Conservation (phyloP, 2,329 filamentous ascomycete genomes). For the Pseudohalonectria lignicola region DNA sequence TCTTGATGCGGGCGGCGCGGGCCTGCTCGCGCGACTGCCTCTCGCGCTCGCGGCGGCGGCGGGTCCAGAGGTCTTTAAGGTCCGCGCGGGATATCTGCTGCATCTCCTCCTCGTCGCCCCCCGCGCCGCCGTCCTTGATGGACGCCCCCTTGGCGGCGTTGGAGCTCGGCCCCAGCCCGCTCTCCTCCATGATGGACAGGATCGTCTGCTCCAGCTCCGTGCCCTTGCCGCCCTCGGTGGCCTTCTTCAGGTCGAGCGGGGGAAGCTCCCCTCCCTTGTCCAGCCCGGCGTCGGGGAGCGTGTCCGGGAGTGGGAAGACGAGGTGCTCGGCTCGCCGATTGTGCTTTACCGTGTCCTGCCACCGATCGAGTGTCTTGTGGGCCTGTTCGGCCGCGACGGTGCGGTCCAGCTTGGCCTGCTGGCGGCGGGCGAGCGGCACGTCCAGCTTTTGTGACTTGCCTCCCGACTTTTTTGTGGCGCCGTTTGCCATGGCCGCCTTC, state of each 20-base stretch:
- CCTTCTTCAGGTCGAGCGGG: conserved; percentile 50
- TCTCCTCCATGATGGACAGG: conserved; percentile 80
- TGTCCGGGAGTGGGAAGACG: conserved; percentile 72
- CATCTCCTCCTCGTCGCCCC: conserved; percentile 58
- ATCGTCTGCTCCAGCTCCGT: conserved; percentile 83
- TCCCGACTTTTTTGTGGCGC: no score
- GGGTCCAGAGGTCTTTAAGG: conserved; percentile 58
- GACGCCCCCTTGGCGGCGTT: conserved; percentile 35
- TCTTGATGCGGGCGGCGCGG: conserved; percentile 86
- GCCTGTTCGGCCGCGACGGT: conserved; percentile 79
- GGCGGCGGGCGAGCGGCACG: conserved; percentile 71
- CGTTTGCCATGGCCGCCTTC: conserved; percentile 41
- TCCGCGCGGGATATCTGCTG: conserved; percentile 56
- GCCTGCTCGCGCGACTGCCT: conserved; percentile 81
- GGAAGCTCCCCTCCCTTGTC: conserved; percentile 44
- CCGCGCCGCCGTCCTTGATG: conserved; percentile 51
- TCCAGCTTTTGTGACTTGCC: conserved; percentile 54
- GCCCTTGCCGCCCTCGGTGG: conserved; percentile 35
- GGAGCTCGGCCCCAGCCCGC: conserved; percentile 50
- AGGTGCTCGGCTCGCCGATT: conserved; percentile 88
- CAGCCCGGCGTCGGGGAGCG: conserved; percentile 49
- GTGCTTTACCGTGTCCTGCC: conserved; percentile 90
- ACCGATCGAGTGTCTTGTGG: conserved; percentile 80
- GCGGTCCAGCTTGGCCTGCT: conserved; percentile 78
- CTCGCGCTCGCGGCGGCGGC: conserved; percentile 72